Evolutionary conservation across 306 rosid species (phyloP).

Genomic region (Luffa aegyptiaca): DNA sequence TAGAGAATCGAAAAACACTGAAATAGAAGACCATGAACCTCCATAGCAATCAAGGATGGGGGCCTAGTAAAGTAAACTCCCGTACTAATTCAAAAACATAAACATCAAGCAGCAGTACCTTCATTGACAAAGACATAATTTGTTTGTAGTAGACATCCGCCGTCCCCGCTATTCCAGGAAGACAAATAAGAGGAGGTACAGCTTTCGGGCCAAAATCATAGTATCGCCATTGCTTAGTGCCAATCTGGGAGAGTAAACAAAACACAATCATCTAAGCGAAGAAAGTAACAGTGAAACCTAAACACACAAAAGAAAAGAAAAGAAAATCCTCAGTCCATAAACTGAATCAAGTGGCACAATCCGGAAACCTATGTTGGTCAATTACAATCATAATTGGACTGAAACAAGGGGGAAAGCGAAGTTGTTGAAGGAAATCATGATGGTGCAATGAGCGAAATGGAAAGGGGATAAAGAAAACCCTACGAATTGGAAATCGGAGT

Average conservation of each 20-base stretch:
- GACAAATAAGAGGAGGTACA: conserved; percentile 93
- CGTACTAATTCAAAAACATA: background rate
- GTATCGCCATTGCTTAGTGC: conserved; percentile 92
- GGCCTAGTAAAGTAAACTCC: background rate
- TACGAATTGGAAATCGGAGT: conserved; percentile 1
- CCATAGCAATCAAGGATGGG: background rate
- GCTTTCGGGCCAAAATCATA: conserved; percentile 95
- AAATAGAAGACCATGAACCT: background rate
- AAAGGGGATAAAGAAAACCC: background rate
- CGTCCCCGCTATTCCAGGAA: conserved; percentile 96
- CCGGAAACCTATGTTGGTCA: background rate
- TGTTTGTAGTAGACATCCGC: conserved; percentile 96
- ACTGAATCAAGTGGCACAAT: background rate
- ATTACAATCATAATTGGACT: background rate
- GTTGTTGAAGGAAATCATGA: background rate
- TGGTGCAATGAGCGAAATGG: background rate
- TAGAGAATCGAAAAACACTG: background rate
- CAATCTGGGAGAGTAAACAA: conserved; percentile 46
- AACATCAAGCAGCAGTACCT: conserved; percentile 33
- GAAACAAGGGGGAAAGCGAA: background rate
- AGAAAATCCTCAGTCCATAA: background rate
- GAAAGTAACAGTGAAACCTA: background rate
- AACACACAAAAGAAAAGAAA: background rate
- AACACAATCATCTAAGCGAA: background rate
- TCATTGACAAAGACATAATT: conserved; percentile 83